Evolutionary conservation across 306 rosid genomes (phyloP), one percentile per base, ranked within the genome.

Genomic region (Urtica urens): DNA sequence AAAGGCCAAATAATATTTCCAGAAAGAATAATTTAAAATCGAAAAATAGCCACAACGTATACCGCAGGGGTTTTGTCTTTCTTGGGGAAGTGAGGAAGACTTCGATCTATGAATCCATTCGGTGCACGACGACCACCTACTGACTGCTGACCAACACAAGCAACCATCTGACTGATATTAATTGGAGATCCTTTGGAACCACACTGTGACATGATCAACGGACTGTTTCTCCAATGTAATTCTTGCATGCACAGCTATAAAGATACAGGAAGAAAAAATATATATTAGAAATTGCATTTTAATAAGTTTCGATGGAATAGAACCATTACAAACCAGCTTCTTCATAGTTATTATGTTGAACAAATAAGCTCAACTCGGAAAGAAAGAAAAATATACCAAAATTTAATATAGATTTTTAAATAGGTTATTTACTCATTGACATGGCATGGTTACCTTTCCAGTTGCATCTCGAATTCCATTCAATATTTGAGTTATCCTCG

Each of bases 71-170:
- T 72, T 70, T 81, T 74, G 20, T 69, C 78, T 38, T 66, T 68
- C 63, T 74, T 77, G 45, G 69, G 93, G 58, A 88, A 88, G 74
- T 88, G 97, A 58, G 97, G 95, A 84, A 88, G 97, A 56, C 90
- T 84, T 40, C 95, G 93, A 62, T 83, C 97, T 42, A 88, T 66
- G 67, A 88, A 88, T 18, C 97, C 97, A 66, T 84, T 74, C 39
- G 93, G 86, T 44, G 93, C 95, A 63, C 97, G 97, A 23, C 77
- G 81, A 67, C 95, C 97, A 13, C 87, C 93, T 39, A 88, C 97
- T 7, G 83, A 70, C 53, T 88, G 97, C 59, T 88, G 97, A 59
- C 95, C 97, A 47, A 88, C 97, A 68, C 90, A 81, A 15, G 95
- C 95, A 76, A 84, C 71, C 97, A 88, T 88, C 68, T 88, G 97